Evolutionary conservation across 768 basidiomycete species (phyloP).

Genomic region (Kwoniella pini): DNA sequence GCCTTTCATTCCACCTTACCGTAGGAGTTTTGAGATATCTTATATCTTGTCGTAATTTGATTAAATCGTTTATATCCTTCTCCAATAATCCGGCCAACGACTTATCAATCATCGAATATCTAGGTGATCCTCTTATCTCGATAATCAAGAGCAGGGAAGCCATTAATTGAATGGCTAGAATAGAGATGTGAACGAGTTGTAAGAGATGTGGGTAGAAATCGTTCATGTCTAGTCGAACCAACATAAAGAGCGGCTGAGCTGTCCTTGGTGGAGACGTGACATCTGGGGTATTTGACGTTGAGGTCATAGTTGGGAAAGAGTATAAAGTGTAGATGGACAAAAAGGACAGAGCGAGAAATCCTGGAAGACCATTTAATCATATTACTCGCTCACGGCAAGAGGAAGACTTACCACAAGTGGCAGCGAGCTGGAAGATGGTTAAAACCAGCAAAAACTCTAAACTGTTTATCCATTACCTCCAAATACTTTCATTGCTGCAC

Average conservation of each 20-base stretch:
- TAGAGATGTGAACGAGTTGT: background rate
- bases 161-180: background rate
- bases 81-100: constrained; percentile 6
- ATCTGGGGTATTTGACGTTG: background rate
- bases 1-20: background rate
- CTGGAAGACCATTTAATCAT: background rate
- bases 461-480: background rate
- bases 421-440: constrained; percentile 1
- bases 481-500: background rate
- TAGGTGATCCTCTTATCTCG: constrained; percentile 3
- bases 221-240: background rate
- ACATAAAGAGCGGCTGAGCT: background rate
- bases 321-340: background rate
- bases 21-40: background rate
- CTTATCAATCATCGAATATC: background rate
- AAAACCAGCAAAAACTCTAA: background rate
- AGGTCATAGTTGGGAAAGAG: background rate
- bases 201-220: background rate
- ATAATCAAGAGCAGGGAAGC: background rate
- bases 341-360: background rate
- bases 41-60: background rate
- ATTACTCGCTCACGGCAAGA: too few relatives aligned
- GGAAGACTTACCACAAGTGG: background rate
- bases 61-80: constrained; percentile 10
- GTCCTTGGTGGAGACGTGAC: background rate